These are phyloP conservation scores for Agapanthus africanus DNA, from an alignment of 106 monocot species.

Conservation along the genomic window DNA sequence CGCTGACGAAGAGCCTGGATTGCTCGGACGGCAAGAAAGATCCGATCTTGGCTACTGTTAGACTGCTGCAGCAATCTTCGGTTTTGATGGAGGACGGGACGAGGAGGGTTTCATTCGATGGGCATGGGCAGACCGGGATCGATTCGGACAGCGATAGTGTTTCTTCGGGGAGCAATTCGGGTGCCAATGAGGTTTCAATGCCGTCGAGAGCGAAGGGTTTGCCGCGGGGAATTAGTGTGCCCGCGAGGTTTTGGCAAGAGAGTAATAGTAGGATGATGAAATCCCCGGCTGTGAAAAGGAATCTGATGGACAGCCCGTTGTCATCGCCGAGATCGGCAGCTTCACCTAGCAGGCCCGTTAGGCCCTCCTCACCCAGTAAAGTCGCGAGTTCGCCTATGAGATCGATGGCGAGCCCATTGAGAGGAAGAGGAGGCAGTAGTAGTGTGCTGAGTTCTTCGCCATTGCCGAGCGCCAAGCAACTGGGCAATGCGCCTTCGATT, in stretches of 20 bases:
- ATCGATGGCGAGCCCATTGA: constrained; percentile 43
- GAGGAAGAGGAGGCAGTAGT: constrained; percentile 27
- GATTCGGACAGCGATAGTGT: constrained; percentile 83
- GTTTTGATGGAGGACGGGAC: constrained; percentile 42
- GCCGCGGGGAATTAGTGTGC: constrained; percentile 49
- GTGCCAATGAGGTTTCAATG: constrained; percentile 26
- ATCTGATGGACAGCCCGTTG: constrained; percentile 24
- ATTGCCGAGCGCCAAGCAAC: constrained; percentile 15
- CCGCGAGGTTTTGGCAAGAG: constrained; percentile 81
- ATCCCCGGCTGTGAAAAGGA: constrained; percentile 21
- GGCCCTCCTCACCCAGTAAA: constrained; percentile 41
- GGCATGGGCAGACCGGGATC: constrained; percentile 32
- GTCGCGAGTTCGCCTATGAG: constrained; percentile 36
- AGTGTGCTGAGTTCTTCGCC: neutral
- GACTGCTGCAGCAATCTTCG: constrained; percentile 45
- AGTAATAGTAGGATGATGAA: constrained; percentile 43
- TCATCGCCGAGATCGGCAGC: constrained; percentile 26
- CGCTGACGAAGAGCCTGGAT: constrained; percentile 23
- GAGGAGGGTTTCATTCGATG: constrained; percentile 41
- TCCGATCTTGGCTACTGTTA: constrained; percentile 41
- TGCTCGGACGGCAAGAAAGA: neutral
- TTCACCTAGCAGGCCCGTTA: constrained; percentile 20
- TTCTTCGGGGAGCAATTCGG: constrained; percentile 86
- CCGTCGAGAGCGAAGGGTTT: constrained; percentile 13
- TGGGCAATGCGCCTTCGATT: constrained; percentile 75